phyloP scores from a whole-genome alignment of 2,329 filamentous ascomycete species.

The Ceratocystis huliohia region DNA sequence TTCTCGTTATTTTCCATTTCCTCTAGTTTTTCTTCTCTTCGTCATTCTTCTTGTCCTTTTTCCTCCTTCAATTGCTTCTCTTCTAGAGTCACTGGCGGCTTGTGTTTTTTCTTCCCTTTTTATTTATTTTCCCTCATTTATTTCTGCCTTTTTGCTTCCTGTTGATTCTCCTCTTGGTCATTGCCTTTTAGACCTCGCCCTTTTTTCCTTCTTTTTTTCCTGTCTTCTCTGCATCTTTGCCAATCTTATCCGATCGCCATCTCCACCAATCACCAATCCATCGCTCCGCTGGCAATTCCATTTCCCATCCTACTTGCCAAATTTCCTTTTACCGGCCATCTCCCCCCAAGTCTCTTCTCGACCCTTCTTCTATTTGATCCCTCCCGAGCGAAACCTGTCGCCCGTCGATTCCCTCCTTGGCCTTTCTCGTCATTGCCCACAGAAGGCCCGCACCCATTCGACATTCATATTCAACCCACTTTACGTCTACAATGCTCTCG shows the following conservation, averaged over 20 bases:
- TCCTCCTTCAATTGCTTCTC: neutral
- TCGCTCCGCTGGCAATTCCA: slow-evolving; percentile 3
- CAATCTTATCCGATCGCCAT: slow-evolving; percentile 6
- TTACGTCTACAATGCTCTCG: slow-evolving; percentile 17
- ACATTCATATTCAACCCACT: neutral
- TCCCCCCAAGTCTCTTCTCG: neutral
- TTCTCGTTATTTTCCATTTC: neutral
- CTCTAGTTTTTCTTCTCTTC: neutral
- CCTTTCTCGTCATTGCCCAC: neutral
- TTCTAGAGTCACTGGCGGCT: neutral
- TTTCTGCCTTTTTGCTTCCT: neutral
- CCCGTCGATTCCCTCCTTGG: neutral
- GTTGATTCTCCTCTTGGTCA: neutral
- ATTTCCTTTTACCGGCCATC: slow-evolving; percentile 2
- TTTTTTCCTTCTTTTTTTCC: neutral
- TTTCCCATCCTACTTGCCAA: neutral
- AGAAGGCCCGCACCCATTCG: neutral
- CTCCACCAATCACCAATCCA: neutral
- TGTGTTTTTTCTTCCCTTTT: neutral
- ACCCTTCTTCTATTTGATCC: neutral
- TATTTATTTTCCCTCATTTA: neutral
- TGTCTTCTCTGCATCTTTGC: slow-evolving; percentile 1
- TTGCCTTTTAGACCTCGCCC: neutral
- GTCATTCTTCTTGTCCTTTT: neutral
- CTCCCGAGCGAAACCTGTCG: neutral